Conservation (phyloP, 768 basidiomycete species). For the Naematelia encephala region DNA sequence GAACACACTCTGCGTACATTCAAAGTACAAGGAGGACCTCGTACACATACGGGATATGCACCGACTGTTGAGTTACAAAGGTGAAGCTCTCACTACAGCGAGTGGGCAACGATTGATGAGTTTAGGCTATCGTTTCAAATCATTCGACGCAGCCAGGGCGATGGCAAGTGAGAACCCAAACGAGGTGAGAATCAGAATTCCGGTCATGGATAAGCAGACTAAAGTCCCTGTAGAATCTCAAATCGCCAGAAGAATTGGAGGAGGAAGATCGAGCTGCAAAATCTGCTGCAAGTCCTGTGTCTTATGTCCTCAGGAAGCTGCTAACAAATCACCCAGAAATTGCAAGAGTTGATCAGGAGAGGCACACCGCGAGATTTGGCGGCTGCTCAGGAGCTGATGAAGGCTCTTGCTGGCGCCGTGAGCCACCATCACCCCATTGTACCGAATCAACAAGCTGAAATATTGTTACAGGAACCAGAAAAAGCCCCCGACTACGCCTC, state of each 20-base stretch:
- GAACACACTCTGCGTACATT: slow-evolving; percentile 80
- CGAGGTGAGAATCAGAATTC: slow-evolving; percentile 43
- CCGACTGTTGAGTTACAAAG: slow-evolving; percentile 86
- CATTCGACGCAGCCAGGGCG: slow-evolving; percentile 51
- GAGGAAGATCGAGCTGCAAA: slow-evolving; percentile 92
- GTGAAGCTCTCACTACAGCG: slow-evolving; percentile 53
- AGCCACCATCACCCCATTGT: slow-evolving; percentile 17
- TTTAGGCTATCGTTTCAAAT: slow-evolving; percentile 54
- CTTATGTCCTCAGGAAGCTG: neutral
- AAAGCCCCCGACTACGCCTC: slow-evolving; percentile 89
- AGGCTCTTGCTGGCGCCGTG: slow-evolving; percentile 80
- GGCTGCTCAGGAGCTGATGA: slow-evolving; percentile 97
- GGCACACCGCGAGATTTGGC: slow-evolving; percentile 94
- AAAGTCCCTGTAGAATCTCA: slow-evolving; percentile 64
- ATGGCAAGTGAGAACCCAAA: slow-evolving; percentile 50
- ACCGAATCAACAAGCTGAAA: slow-evolving; percentile 8
- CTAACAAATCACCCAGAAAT: slow-evolving; percentile 57
- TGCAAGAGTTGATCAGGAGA: slow-evolving; percentile 95
- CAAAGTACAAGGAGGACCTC: slow-evolving; percentile 92
- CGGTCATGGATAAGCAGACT: neutral
- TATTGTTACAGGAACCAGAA: slow-evolving; percentile 65
- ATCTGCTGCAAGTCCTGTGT: slow-evolving; percentile 61
- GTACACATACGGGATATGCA: slow-evolving; percentile 99
- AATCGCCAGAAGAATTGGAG: slow-evolving; percentile 93
- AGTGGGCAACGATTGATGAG: slow-evolving; percentile 6